These are phyloP conservation scores for Metschnikowia lochheadii DNA, from an alignment of 805 yeast species.

Conservation along the genomic window DNA sequence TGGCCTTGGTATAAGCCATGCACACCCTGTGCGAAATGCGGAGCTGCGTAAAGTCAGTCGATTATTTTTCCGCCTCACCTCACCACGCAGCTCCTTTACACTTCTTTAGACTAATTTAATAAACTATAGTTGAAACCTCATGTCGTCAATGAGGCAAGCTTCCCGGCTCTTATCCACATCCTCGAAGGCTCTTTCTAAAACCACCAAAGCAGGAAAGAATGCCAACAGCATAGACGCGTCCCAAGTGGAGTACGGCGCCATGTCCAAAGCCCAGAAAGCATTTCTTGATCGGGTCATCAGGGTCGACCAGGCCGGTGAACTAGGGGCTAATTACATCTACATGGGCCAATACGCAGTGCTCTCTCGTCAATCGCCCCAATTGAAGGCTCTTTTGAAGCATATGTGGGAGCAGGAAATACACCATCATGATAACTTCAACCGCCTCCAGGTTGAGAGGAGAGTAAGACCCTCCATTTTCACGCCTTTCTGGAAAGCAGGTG, in stretches of 20 bases:
- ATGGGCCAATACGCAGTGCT: slow-evolving; percentile 83
- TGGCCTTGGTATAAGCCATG: not conserved
- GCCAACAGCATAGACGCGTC: not conserved
- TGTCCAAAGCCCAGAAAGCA: slow-evolving; percentile 58
- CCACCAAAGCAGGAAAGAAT: slow-evolving; percentile 1
- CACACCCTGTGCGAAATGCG: not conserved
- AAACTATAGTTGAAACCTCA: not conserved
- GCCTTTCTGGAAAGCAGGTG: slow-evolving; percentile 92
- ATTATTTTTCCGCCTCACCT: slow-evolving; percentile 1
- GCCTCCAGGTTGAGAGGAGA: slow-evolving; percentile 66
- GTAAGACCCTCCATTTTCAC: slow-evolving; percentile 90
- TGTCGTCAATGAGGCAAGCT: not conserved
- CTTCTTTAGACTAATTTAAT: too few relatives aligned
- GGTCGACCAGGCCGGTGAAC: slow-evolving; percentile 97
- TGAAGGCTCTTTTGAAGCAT: slow-evolving; percentile 78
- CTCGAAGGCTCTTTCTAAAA: slow-evolving; percentile 5
- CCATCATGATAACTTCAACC: slow-evolving; percentile 83
- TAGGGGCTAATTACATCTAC: slow-evolving; percentile 92
- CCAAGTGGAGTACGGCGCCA: slow-evolving; percentile 30
- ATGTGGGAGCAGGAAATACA: slow-evolving; percentile 99
- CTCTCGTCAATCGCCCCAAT: slow-evolving; percentile 62
- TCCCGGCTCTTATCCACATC: slow-evolving; percentile 2
- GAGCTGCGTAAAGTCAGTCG: slow-evolving; percentile 2
- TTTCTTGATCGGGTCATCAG: slow-evolving; percentile 71
- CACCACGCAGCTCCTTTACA: not conserved